Evolutionary conservation across 805 yeast genomes (phyloP).

Genomic region (Pichia nakasei): DNA sequence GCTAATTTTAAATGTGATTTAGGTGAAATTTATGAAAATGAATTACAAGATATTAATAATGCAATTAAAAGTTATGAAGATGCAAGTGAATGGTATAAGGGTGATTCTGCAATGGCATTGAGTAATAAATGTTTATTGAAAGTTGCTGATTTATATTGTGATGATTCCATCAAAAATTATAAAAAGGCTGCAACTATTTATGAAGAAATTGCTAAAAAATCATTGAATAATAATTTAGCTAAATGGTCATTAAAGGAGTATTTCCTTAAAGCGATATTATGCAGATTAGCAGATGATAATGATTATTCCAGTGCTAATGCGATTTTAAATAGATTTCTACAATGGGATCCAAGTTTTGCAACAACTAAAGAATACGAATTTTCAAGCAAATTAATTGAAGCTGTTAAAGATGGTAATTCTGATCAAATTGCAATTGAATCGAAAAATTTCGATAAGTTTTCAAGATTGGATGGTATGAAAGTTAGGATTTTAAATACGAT

Average conservation of each 20-base stretch:
- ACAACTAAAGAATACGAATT: constrained; percentile 70
- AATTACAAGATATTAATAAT: constrained; percentile 51
- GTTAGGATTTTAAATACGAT: constrained; percentile 75
- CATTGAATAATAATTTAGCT: constrained; percentile 63
- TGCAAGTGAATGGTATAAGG: constrained; percentile 93
- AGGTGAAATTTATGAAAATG: constrained; percentile 77
- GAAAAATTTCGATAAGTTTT: constrained; percentile 78
- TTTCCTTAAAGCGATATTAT: constrained; percentile 72
- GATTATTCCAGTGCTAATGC: constrained; percentile 83
- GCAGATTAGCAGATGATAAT: constrained; percentile 66
- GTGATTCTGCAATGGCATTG: constrained; percentile 88
- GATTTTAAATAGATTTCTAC: constrained; percentile 51
- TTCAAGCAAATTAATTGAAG: constrained; percentile 54
- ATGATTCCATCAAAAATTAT: constrained; percentile 53
- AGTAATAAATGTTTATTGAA: constrained; percentile 82
- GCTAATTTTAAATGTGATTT: constrained; percentile 90
- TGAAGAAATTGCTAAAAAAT: constrained; percentile 68
- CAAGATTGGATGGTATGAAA: constrained; percentile 85
- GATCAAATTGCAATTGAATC: constrained; percentile 67
- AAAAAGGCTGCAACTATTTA: constrained; percentile 67
- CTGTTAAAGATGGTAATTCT: constrained; percentile 73
- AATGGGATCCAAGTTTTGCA: constrained; percentile 69
- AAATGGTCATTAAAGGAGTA: constrained; percentile 93
- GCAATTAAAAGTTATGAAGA: constrained; percentile 78
- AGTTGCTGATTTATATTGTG: constrained; percentile 82